Percentiles rank a stretch among this genome's conserved stretches.
Conservation (phyloP, 108 stramenopile species). For the Cylindrotheca fusiformis region DNA sequence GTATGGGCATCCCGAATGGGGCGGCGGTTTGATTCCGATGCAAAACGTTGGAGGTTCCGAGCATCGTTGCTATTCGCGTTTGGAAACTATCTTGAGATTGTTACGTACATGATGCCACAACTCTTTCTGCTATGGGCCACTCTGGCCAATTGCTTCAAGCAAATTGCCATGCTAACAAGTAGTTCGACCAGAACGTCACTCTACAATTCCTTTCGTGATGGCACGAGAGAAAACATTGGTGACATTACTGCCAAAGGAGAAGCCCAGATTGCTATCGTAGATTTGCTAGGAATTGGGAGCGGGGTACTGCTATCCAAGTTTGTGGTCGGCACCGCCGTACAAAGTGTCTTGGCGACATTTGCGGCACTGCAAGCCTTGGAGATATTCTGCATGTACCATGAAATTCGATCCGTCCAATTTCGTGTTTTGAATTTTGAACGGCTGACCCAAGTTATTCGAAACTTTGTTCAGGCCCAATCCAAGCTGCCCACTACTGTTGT, state of each 20-base stretch:
- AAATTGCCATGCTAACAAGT: conserved; percentile 88
- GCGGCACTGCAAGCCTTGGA: conserved; percentile 71
- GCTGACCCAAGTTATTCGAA: conserved; percentile 44
- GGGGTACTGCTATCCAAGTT: conserved; percentile 72
- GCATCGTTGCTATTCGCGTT: conserved; percentile 72
- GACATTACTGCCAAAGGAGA: conserved; percentile 97
- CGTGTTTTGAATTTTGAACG: conserved; percentile 87
- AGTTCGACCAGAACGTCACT: conserved; percentile 87
- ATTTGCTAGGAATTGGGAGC: conserved; percentile 81
- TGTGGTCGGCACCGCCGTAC: conserved; percentile 49
- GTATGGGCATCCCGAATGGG: conserved; percentile 96
- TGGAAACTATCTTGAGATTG: conserved; percentile 88
- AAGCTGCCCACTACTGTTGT: background rate
- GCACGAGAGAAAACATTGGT: conserved; percentile 85
- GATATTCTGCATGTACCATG: conserved; percentile 85
- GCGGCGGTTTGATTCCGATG: conserved; percentile 89
- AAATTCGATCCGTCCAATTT: conserved; percentile 84
- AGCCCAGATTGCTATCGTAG: conserved; percentile 94
- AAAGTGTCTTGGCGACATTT: conserved; percentile 62
- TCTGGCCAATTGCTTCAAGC: conserved; percentile 87
- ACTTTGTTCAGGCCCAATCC: conserved; percentile 2
- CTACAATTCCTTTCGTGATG: conserved; percentile 86
- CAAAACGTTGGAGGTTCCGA: conserved; percentile 94
- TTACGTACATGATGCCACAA: conserved; percentile 80
- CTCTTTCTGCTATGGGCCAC: conserved; percentile 87